A percentile compares a stretch with the other conserved stretches of the same genome.
These are phyloP conservation scores for Microbotryomycetes sp. DNA, from an alignment of 1,284 basidiomycete genomes.

Conservation along the genomic window DNA sequence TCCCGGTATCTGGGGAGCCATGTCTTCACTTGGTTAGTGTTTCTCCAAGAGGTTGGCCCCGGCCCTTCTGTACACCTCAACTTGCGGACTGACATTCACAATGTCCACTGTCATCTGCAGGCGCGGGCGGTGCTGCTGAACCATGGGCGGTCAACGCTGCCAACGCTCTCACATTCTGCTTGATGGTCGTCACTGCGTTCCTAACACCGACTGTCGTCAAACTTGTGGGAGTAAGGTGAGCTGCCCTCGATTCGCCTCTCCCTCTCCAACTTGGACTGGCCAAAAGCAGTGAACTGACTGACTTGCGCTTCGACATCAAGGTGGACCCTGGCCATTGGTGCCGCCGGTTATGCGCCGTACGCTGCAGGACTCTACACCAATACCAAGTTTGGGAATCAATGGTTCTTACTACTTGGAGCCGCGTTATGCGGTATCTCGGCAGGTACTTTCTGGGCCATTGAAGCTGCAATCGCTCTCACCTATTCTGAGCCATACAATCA, in stretches of 20 bases:
- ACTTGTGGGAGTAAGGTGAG: slow-evolving; percentile 15
- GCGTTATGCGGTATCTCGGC: slow-evolving; percentile 40
- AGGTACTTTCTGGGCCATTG: slow-evolving; percentile 33
- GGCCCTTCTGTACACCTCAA: too few species aligned
- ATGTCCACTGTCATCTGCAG: slow-evolving; percentile 10
- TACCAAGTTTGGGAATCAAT: slow-evolving; percentile 36
- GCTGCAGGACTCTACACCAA: slow-evolving; percentile 36
- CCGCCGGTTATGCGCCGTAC: slow-evolving; percentile 38
- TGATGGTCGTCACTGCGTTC: slow-evolving; percentile 34
- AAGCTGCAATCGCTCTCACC: slow-evolving; percentile 34
- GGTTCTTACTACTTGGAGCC: slow-evolving; percentile 44
- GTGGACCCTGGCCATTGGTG: slow-evolving; percentile 20
- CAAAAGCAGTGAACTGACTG: too few species aligned
- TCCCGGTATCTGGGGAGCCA: slow-evolving; percentile 41
- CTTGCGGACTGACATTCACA: neutral
- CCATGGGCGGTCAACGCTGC: slow-evolving; percentile 40
- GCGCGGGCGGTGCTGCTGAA: slow-evolving; percentile 39
- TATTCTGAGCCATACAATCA: slow-evolving; percentile 42
- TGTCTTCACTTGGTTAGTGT: slow-evolving; percentile 24
- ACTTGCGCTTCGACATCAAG: too few species aligned
- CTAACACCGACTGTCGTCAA: slow-evolving; percentile 9
- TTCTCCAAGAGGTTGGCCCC: too few species aligned
- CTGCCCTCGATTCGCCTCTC: neutral
- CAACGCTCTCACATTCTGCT: slow-evolving; percentile 40
- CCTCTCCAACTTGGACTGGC: too few species aligned